Evolutionary conservation across 352 stramenopile species (phyloP).

Genomic region (Globisporangium perplexum): DNA sequence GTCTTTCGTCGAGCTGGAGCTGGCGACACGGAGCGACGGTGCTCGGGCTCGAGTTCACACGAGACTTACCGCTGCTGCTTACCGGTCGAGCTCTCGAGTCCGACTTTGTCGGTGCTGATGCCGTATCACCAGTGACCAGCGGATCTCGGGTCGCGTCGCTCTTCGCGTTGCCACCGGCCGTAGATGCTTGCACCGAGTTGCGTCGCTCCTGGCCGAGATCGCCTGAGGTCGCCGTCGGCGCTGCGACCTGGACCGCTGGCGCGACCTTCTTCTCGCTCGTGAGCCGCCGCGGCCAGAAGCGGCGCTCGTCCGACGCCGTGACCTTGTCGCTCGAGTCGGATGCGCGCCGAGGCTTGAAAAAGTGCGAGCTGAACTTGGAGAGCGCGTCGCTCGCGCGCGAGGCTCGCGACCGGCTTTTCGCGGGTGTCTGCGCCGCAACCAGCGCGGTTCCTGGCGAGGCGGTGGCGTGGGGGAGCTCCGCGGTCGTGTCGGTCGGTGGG

Average conservation of each 20-base stretch:
- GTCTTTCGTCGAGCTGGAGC: not conserved
- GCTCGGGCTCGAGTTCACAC: slow-evolving; percentile 13
- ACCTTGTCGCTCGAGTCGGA: not conserved
- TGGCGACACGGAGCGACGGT: not conserved
- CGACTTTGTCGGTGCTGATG: not conserved
- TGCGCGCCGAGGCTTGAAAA: slow-evolving; percentile 2
- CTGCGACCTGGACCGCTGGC: not conserved
- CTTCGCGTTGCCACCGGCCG: not conserved
- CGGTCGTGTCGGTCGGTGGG: no score
- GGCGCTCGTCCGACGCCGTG: slow-evolving; percentile 2
- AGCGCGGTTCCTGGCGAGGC: not conserved
- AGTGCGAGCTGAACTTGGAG: slow-evolving; percentile 3
- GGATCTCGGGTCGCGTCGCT: slow-evolving; percentile 6
- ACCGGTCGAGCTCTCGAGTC: slow-evolving; percentile 6
- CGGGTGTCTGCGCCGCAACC: not conserved
- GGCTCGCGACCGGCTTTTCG: slow-evolving; percentile 3
- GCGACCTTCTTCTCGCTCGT: slow-evolving; percentile 9
- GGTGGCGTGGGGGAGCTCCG: not conserved
- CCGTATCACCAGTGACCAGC: not conserved
- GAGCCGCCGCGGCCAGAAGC: slow-evolving; percentile 9
- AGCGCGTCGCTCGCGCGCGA: slow-evolving; percentile 3
- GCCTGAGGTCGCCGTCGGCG: not conserved
- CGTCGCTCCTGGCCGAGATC: not conserved
- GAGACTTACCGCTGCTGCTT: slow-evolving; percentile 14
- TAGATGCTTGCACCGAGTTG: not conserved